Percentiles rank a stretch among this genome's conserved stretches.
Conservation (phyloP, 768 basidiomycete genomes). For the Pisolithus sp. region DNA sequence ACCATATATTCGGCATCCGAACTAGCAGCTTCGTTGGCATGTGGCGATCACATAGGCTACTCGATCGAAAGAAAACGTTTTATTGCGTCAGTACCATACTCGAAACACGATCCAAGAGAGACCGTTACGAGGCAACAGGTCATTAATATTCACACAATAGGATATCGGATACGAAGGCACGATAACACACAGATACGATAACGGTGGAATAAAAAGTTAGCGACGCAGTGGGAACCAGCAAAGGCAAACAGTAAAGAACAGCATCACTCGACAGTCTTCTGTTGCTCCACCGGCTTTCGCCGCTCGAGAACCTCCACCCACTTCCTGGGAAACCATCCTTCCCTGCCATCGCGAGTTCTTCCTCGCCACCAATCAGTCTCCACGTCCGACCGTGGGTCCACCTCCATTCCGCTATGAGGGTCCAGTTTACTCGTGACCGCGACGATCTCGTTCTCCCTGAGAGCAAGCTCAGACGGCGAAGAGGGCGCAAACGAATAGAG, state of each 20-base stretch:
- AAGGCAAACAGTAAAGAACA: neutral
- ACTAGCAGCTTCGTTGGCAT: too few species aligned
- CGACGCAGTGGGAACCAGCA: neutral
- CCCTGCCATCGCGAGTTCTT: slow-evolving; percentile 81
- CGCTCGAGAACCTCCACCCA: slow-evolving; percentile 74
- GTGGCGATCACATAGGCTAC: too few species aligned
- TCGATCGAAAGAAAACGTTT: too few species aligned
- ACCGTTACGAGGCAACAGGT: too few species aligned
- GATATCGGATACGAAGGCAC: too few species aligned
- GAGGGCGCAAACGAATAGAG: slow-evolving; percentile 71
- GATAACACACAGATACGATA: too few species aligned
- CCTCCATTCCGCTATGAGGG: slow-evolving; percentile 58
- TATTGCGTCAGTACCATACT: too few species aligned
- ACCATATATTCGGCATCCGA: too few species aligned
- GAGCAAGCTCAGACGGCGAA: slow-evolving; percentile 68
- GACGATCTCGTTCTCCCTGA: slow-evolving; percentile 89
- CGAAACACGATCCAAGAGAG: too few species aligned
- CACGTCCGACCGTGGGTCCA: slow-evolving; percentile 56
- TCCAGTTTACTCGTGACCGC: slow-evolving; percentile 82
- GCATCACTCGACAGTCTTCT: slow-evolving; percentile 37
- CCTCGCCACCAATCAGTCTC: slow-evolving; percentile 92
- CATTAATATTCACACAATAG: too few species aligned
- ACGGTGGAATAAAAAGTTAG: neutral
- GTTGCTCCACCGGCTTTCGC: slow-evolving; percentile 29
- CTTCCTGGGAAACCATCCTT: slow-evolving; percentile 92